phyloP scores from a whole-genome alignment of 176 grass and related monocot genomes.

The Oryza coarctata region DNA sequence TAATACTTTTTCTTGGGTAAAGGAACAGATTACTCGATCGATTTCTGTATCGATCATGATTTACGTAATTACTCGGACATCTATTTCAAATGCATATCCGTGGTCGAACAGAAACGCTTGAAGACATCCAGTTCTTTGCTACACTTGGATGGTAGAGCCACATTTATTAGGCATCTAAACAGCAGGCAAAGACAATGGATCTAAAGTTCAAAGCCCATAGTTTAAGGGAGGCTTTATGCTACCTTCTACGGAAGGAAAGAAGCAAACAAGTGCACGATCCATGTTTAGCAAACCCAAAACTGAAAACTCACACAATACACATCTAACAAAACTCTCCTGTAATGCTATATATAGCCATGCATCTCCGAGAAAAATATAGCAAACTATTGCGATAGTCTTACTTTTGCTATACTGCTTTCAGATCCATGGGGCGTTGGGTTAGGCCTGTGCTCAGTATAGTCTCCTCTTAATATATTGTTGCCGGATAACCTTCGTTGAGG shows the following conservation, averaged over 20 bases:
- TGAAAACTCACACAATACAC: not conserved
- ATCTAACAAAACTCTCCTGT: not conserved
- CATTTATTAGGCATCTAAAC: not conserved
- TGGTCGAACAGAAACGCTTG: not conserved
- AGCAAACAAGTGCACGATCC: not conserved
- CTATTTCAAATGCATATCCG: not conserved
- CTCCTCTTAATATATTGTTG: not conserved
- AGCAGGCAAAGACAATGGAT: not conserved
- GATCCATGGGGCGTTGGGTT: constrained; percentile 26
- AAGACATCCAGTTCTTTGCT: not conserved
- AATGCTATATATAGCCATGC: not conserved
- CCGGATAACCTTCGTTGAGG: not conserved
- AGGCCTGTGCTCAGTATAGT: constrained; percentile 3
- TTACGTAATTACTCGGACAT: not conserved
- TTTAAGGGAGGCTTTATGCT: not conserved
- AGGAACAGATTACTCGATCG: not conserved
- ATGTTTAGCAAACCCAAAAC: not conserved
- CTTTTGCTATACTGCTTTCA: not conserved
- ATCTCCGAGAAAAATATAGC: not conserved
- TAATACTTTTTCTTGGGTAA: not conserved
- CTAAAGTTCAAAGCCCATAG: not conserved
- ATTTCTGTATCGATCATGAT: not conserved
- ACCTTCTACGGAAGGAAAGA: not conserved
- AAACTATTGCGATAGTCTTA: not conserved
- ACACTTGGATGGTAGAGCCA: not conserved